Evolutionary conservation across 208 protist genomes (phyloP).

Genomic region (Kentomonas sorsogonicus): DNA sequence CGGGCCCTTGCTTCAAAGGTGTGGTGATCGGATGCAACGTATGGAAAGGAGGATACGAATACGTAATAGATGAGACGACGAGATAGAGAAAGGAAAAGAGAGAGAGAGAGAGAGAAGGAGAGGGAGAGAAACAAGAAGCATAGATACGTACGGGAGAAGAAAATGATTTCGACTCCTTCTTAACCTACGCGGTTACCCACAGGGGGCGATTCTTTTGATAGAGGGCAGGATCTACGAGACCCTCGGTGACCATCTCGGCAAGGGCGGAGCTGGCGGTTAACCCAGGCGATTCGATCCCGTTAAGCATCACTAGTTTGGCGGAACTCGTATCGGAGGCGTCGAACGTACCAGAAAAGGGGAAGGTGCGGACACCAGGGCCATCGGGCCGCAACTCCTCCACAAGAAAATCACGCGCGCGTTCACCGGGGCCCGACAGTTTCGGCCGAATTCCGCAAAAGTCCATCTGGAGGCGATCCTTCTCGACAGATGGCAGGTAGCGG

Average conservation of each 20-base stretch:
- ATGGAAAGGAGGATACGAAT: no score
- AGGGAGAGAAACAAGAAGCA: not conserved
- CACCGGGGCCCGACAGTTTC: slow-evolving; percentile 24
- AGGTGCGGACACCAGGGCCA: not conserved
- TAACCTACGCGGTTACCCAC: slow-evolving; percentile 17
- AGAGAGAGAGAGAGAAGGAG: not conserved
- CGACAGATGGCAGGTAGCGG: slow-evolving; percentile 25
- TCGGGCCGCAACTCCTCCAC: slow-evolving; percentile 21
- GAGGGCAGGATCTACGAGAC: slow-evolving; percentile 9
- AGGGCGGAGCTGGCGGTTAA: slow-evolving; percentile 34
- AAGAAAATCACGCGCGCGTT: slow-evolving; percentile 37
- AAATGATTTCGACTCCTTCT: not conserved
- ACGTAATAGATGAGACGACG: no score
- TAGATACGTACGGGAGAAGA: not conserved
- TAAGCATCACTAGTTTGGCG: slow-evolving; percentile 21
- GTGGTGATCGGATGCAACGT: no score
- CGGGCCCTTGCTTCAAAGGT: no score
- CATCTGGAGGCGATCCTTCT: slow-evolving; percentile 15
- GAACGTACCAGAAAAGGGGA: not conserved
- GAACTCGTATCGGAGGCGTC: not conserved
- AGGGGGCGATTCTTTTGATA: slow-evolving; percentile 9
- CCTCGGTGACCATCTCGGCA: slow-evolving; percentile 26
- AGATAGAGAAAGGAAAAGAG: not conserved
- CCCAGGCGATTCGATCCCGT: slow-evolving; percentile 38
- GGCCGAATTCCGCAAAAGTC: slow-evolving; percentile 38